phyloP scores from a whole-genome alignment of 306 rosid species.

The Elaeagnus macrophylla region DNA sequence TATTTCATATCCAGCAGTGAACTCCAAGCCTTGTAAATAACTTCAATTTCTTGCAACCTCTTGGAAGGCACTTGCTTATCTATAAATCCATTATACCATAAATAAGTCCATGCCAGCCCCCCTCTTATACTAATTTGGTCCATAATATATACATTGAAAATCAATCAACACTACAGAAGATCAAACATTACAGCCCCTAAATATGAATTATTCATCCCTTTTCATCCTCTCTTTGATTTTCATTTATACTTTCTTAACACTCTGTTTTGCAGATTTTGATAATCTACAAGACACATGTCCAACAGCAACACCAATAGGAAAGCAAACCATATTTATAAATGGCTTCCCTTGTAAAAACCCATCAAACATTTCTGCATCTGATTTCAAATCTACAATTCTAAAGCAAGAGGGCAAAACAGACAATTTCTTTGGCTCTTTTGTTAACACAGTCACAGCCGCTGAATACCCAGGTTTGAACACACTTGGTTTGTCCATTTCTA shows the following conservation, averaged over 20 bases:
- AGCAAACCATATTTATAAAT: constrained; percentile 44
- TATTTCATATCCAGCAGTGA: constrained; percentile 52
- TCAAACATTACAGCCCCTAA: neutral
- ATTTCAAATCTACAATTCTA: constrained; percentile 51
- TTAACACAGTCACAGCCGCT: constrained; percentile 42
- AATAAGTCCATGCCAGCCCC: too few species aligned
- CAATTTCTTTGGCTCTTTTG: constrained; percentile 22
- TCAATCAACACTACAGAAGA: neutral
- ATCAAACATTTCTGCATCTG: constrained; percentile 24
- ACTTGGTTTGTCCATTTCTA: constrained; percentile 53
- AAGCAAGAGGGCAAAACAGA: constrained; percentile 33
- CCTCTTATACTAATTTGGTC: too few species aligned
- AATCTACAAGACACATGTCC: constrained; percentile 60
- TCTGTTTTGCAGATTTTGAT: constrained; percentile 36
- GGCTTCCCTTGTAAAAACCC: constrained; percentile 68
- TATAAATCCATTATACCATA: neutral
- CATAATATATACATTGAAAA: neutral
- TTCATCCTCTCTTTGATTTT: constrained; percentile 20
- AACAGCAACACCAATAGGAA: constrained; percentile 14
- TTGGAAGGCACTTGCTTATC: neutral
- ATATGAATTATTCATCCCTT: constrained; percentile 19
- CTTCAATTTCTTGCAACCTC: constrained; percentile 48
- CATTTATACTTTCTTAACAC: constrained; percentile 14
- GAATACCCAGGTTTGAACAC: constrained; percentile 65
- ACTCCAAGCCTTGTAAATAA: constrained; percentile 45